These are phyloP conservation scores for Aristolochia californica DNA, from an alignment of 164 flowering plant genomes.

Conservation along the genomic window DNA sequence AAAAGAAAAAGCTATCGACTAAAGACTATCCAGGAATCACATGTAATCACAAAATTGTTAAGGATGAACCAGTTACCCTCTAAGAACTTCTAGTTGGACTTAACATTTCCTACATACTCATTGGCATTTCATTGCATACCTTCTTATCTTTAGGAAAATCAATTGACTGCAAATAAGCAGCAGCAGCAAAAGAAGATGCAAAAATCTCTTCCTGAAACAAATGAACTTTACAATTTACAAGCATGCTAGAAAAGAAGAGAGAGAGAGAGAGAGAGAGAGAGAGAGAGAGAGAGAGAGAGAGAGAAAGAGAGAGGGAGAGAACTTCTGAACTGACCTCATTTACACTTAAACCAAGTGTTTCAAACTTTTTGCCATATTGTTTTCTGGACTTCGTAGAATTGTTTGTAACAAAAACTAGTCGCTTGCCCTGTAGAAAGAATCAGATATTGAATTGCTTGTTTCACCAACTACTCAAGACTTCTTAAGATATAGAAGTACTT, in stretches of 20 bases:
- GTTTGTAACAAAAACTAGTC: constrained; percentile 95
- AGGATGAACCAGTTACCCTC: no score
- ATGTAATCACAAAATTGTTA: no score
- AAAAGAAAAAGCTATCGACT: no score
- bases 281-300: background rate
- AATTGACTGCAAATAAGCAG: constrained; percentile 85
- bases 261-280: background rate
- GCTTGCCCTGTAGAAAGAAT: constrained; percentile 59
- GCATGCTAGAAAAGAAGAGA: background rate
- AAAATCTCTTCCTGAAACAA: constrained; percentile 85
- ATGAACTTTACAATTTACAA: constrained; percentile 6
- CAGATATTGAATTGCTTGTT: background rate
- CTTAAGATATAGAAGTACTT: background rate
- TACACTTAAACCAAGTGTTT: constrained; percentile 85
- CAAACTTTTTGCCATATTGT: constrained; percentile 96
- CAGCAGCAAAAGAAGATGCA: constrained; percentile 98
- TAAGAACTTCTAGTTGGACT: no score
- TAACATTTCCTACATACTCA: no score
- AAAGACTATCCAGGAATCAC: no score
- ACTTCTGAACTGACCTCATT: constrained; percentile 47
- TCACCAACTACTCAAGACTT: constrained; percentile 1
- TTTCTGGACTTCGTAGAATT: constrained; percentile 97
- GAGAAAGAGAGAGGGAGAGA: background rate
- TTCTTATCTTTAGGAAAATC: constrained; percentile 92
- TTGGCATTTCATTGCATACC: constrained; percentile 25